Percentiles rank a stretch among this genome's conserved stretches.
These are phyloP conservation scores for Drechmeria coniospora DNA, from an alignment of 2,329 filamentous ascomycete species.

Conservation along the genomic window DNA sequence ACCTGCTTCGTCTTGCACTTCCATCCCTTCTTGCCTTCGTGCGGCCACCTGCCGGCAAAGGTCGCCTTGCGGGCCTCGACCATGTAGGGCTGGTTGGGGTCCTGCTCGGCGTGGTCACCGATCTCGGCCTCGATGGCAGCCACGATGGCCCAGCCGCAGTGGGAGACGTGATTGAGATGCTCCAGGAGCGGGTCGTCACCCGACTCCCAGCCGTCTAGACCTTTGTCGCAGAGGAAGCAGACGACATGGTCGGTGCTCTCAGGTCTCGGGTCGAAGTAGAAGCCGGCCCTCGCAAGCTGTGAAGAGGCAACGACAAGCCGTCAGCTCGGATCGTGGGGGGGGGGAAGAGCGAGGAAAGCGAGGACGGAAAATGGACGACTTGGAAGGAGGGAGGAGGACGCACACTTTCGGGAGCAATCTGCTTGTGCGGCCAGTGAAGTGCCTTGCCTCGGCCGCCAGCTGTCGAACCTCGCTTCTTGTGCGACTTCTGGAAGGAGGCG, in stretches of 20 bases:
- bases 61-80: slow-evolving; percentile 66
- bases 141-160: slow-evolving; percentile 78
- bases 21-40: slow-evolving; percentile 79
- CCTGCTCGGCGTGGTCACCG: slow-evolving; percentile 48
- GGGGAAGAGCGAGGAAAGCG: neutral
- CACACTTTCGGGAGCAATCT: slow-evolving; percentile 17
- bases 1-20: slow-evolving; percentile 81
- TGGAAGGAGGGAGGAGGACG: slow-evolving; percentile 2
- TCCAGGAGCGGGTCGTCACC: slow-evolving; percentile 72
- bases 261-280: slow-evolving; percentile 68
- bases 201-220: slow-evolving; percentile 83
- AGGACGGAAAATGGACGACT: neutral
- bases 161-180: slow-evolving; percentile 66
- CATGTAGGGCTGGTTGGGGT: slow-evolving; percentile 60
- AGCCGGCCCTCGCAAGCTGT: slow-evolving; percentile 79
- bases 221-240: slow-evolving; percentile 76
- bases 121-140: slow-evolving; percentile 45
- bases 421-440: slow-evolving; percentile 60
- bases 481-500: slow-evolving; percentile 56
- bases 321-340: slow-evolving; percentile 7
- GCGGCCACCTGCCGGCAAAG: slow-evolving; percentile 75
- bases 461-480: slow-evolving; percentile 56
- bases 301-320: no score
- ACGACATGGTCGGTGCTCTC: slow-evolving; percentile 72
- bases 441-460: slow-evolving; percentile 38